Conservation (phyloP, 495 filamentous ascomycete species). For the Umbilicaria muhlenbergii region DNA sequence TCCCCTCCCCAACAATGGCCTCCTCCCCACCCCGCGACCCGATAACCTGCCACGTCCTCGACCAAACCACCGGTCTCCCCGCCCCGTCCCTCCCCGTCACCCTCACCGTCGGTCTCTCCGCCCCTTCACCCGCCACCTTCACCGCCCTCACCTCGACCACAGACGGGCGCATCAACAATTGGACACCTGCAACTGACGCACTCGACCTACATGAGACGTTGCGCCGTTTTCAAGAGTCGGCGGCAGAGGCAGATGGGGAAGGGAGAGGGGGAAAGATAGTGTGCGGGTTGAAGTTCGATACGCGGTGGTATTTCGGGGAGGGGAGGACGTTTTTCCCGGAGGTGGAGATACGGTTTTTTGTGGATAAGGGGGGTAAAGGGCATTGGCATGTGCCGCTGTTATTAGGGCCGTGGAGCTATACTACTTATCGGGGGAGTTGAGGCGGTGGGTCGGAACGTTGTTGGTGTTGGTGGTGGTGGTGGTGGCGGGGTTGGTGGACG, state of each 20-base stretch:
- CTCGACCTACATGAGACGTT: constrained; percentile 25
- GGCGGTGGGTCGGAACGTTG: constrained; percentile 4
- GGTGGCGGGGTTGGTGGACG: no score
- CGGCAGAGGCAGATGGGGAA: neutral
- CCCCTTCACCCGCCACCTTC: constrained; percentile 27
- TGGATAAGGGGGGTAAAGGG: constrained; percentile 40
- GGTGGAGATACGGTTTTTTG: constrained; percentile 75
- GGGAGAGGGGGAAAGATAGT: constrained; percentile 25
- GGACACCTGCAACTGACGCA: constrained; percentile 45
- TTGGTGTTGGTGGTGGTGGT: neutral
- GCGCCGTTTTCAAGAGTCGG: neutral
- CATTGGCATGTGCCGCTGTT: constrained; percentile 91
- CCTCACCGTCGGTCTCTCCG: constrained; percentile 29
- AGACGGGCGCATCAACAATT: constrained; percentile 73
- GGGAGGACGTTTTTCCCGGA: constrained; percentile 77
- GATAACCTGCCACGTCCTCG: constrained; percentile 65
- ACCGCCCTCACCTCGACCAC: constrained; percentile 52
- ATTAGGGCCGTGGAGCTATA: constrained; percentile 80
- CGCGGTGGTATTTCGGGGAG: constrained; percentile 59
- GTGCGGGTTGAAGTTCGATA: constrained; percentile 69
- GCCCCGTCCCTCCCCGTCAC: constrained; percentile 39
- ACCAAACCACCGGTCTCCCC: constrained; percentile 50
- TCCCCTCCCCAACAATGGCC: constrained; percentile 44
- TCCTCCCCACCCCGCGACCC: constrained; percentile 51
- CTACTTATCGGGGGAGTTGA: constrained; percentile 65